A percentile compares a stretch with the other conserved stretches of the same genome.
Conservation (phyloP, 305 asterid species). For the Fraxinus floribunda region DNA sequence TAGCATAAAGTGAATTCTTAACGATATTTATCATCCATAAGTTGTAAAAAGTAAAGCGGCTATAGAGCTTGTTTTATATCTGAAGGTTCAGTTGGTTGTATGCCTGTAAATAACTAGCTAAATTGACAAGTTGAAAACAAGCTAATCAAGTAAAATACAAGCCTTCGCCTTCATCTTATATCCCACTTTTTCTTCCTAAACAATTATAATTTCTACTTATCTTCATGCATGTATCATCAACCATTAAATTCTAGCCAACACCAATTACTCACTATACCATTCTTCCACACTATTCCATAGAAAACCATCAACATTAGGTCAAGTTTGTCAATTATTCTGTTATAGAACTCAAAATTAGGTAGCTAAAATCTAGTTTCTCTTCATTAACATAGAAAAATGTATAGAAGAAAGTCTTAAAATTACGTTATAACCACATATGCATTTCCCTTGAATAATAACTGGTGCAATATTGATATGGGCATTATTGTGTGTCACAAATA, state of each 20-base stretch:
- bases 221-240: background rate
- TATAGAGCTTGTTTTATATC: background rate
- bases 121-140: background rate
- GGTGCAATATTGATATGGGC: background rate
- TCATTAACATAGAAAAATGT: background rate
- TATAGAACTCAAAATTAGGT: background rate
- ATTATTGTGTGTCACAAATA: background rate
- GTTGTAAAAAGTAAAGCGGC: background rate
- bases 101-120: background rate
- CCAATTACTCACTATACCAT: background rate
- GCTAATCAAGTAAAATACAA: background rate
- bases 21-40: background rate
- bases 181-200: background rate
- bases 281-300: background rate
- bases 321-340: background rate
- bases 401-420: background rate
- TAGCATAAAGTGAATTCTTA: background rate
- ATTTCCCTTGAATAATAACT: background rate
- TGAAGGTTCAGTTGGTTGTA: background rate
- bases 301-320: slow-evolving; percentile 1
- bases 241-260: background rate
- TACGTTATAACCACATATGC: background rate
- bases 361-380: background rate
- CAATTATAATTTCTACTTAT: background rate
- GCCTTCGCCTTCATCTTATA: background rate